Conservation (phyloP, 2,329 filamentous ascomycete species). For the Exophiala sp. region DNA sequence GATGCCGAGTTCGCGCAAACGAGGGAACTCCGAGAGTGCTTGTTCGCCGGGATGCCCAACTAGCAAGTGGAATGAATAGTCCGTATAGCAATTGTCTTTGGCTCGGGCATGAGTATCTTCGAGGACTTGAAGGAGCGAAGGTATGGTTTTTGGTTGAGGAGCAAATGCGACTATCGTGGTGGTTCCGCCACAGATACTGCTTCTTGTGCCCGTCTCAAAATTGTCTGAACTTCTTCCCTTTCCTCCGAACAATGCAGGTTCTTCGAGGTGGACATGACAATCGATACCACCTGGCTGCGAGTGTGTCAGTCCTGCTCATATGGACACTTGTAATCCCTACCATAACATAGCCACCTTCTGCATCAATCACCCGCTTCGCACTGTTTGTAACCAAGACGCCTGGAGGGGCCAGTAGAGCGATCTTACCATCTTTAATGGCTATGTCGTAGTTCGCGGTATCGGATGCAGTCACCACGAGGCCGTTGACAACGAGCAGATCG, state of each 20-base stretch:
- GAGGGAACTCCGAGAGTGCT: constrained; percentile 38
- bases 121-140: constrained; percentile 44
- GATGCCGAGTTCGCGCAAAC: constrained; percentile 39
- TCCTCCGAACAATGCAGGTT: constrained; percentile 45
- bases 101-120: constrained; percentile 44
- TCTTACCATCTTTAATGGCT: constrained; percentile 44
- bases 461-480: constrained; percentile 43
- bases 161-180: constrained; percentile 51
- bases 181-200: constrained; percentile 48
- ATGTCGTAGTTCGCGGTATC: constrained; percentile 44
- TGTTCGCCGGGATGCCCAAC: constrained; percentile 49
- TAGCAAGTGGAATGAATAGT: constrained; percentile 54
- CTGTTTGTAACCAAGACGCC: constrained; percentile 32
- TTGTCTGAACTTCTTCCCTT: constrained; percentile 44
- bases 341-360: constrained; percentile 44
- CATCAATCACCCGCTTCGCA: constrained; percentile 39
- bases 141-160: constrained; percentile 44
- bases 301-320: not conserved
- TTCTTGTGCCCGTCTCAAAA: constrained; percentile 45
- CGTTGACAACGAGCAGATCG: constrained; percentile 44
- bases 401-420: constrained; percentile 40
- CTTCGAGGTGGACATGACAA: constrained; percentile 46
- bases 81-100: constrained; percentile 44
- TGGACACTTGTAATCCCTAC: not conserved
- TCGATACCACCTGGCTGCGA: constrained; percentile 45